Evolutionary conservation across 129 eudicot species (phyloP).

Genomic region (Flaveria trinervia): DNA sequence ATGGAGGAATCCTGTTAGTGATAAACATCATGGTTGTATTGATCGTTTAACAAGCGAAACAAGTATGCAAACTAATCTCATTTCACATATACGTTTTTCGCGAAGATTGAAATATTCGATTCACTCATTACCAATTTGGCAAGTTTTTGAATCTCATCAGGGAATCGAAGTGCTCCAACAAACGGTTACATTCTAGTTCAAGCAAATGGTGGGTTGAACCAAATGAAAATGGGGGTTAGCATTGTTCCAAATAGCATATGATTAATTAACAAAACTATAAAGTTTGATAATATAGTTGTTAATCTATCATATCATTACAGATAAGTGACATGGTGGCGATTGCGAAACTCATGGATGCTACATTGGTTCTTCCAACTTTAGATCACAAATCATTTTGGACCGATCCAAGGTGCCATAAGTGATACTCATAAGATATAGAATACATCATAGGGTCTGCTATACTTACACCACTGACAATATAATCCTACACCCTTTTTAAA

Average conservation of each 20-base stretch:
- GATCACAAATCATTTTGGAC: conserved; percentile 71
- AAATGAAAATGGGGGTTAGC: conserved; percentile 71
- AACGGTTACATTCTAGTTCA: conserved; percentile 58
- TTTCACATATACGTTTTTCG: neutral
- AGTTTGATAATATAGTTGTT: neutral
- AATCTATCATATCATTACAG: conserved; percentile 30
- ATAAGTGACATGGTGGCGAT: conserved; percentile 75
- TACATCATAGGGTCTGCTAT: too few species aligned
- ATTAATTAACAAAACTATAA: neutral
- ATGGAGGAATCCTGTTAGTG: conserved; percentile 46
- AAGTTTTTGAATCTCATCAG: conserved; percentile 36
- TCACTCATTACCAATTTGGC: conserved; percentile 26
- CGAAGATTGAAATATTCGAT: neutral
- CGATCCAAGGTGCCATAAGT: conserved; percentile 51
- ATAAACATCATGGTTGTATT: conserved; percentile 44
- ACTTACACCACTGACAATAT: too few species aligned
- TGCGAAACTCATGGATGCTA: conserved; percentile 59
- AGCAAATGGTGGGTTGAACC: conserved; percentile 68
- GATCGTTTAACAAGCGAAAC: conserved; percentile 24
- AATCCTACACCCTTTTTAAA: too few species aligned
- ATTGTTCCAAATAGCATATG: conserved; percentile 16
- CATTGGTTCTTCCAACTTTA: conserved; percentile 60
- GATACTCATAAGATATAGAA: neutral
- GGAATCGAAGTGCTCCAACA: conserved; percentile 35
- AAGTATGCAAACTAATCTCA: conserved; percentile 33